Evolutionary conservation across 192 early-diverging fungal genomes (phyloP).

Genomic region (Coemansia sp.): DNA sequence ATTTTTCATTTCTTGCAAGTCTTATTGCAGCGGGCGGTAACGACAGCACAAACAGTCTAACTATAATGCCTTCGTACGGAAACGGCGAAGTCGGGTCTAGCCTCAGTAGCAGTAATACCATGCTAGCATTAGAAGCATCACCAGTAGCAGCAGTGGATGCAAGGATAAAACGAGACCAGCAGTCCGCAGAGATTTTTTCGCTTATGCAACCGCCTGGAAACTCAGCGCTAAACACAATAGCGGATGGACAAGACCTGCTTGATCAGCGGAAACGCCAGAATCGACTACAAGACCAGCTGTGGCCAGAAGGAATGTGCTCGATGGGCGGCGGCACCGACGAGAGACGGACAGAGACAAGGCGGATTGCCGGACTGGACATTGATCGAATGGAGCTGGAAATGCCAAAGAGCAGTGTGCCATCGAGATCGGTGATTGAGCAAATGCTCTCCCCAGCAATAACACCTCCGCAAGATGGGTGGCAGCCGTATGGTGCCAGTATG

Average conservation of each 20-base stretch:
- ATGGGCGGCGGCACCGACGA: not conserved
- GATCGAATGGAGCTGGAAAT: not conserved
- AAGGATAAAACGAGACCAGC: not conserved
- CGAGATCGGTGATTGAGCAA: not conserved
- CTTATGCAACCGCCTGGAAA: not conserved
- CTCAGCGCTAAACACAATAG: not conserved
- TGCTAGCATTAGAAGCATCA: not conserved
- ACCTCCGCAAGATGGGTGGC: not conserved
- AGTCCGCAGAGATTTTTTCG: slow-evolving; percentile 1
- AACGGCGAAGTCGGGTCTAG: not conserved
- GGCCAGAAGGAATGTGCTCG: not conserved
- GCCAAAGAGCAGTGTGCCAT: not conserved
- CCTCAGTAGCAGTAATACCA: not conserved
- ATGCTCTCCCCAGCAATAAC: not conserved
- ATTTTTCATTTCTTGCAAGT: slow-evolving; percentile 31
- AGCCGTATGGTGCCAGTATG: not conserved
- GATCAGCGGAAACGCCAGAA: not conserved
- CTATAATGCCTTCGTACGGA: not conserved
- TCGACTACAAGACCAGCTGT: not conserved
- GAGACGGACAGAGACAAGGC: not conserved
- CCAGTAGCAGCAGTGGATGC: not conserved
- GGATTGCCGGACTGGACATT: not conserved
- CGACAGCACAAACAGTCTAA: not conserved
- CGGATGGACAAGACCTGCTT: not conserved
- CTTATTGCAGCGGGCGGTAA: slow-evolving; percentile 24